Percentiles rank a stretch among this genome's conserved stretches.
phyloP scores from a whole-genome alignment of 192 early-diverging fungal species.

The Backusella psychrophila region DNA sequence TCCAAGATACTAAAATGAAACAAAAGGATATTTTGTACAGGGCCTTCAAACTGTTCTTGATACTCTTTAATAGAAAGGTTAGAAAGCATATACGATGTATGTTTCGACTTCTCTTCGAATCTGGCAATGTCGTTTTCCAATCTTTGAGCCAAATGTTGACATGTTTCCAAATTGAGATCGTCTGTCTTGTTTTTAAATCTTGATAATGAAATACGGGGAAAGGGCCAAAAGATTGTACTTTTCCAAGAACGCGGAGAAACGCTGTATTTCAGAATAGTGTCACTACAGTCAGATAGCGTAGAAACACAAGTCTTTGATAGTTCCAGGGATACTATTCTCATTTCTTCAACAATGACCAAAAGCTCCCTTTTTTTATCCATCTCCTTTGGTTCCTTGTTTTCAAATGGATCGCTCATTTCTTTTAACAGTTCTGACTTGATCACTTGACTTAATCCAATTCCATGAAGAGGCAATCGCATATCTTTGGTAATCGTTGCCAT shows the following conservation, averaged over 20 bases:
- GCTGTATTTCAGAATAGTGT: background rate
- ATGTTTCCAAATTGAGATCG: background rate
- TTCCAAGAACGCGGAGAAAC: background rate
- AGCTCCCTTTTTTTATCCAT: background rate
- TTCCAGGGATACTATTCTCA: background rate
- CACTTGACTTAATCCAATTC: constrained; percentile 22
- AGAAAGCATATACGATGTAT: background rate
- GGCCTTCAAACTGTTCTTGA: constrained; percentile 4
- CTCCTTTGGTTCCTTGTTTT: background rate
- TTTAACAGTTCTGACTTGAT: constrained; percentile 6
- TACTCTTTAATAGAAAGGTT: background rate
- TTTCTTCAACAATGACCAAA: background rate
- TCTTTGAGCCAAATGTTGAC: background rate
- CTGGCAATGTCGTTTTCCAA: background rate
- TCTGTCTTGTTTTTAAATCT: background rate
- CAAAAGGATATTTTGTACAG: background rate
- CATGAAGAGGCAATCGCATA: constrained; percentile 21
- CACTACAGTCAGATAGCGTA: background rate
- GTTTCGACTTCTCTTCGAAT: background rate
- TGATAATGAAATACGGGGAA: background rate
- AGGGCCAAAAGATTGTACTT: constrained; percentile 6
- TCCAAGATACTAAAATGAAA: constrained; percentile 1
- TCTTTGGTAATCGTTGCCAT: constrained; percentile 16
- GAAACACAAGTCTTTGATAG: background rate
- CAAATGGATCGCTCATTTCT: background rate